Percentiles rank a stretch among this genome's conserved stretches.
Evolutionary conservation across 176 grass and related monocot genomes (phyloP).

Genomic region (Zoysia japonica): DNA sequence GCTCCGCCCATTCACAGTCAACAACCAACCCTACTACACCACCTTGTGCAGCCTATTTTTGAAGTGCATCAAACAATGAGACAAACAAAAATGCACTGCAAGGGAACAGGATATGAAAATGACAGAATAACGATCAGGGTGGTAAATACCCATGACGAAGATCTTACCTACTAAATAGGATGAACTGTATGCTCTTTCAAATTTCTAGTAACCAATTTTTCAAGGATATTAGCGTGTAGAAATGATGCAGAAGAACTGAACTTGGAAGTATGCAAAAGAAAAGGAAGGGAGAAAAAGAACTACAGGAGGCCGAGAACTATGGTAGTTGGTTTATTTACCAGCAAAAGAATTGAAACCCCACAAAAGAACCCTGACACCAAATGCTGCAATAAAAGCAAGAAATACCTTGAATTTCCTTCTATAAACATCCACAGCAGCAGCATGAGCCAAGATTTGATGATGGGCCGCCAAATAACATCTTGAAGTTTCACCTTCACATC

Average conservation of each 20-base stretch:
- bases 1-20: conserved; percentile 98
- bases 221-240: not conserved
- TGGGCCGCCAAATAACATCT: conserved; percentile 76
- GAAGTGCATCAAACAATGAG: conserved; percentile 43
- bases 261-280: not conserved
- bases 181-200: not conserved
- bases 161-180: conserved; percentile 6
- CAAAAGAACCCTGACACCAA: no score
- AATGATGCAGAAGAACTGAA: not conserved
- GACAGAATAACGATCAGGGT: not conserved
- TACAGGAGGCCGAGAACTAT: not conserved
- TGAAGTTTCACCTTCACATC: conserved; percentile 48
- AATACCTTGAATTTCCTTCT: conserved; percentile 84
- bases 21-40: conserved; percentile 82
- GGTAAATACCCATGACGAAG: not conserved
- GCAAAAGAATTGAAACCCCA: no score
- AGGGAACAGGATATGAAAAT: conserved; percentile 33
- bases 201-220: conserved; percentile 4
- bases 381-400: not conserved
- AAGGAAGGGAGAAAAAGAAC: not conserved
- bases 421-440: conserved; percentile 81
- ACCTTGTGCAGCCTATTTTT: conserved; percentile 74
- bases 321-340: no score
- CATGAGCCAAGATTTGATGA: conserved; percentile 93
- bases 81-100: conserved; percentile 6